These are phyloP conservation scores for Neurospora sp. DNA, from an alignment of 495 filamentous ascomycete species.

Conservation along the genomic window DNA sequence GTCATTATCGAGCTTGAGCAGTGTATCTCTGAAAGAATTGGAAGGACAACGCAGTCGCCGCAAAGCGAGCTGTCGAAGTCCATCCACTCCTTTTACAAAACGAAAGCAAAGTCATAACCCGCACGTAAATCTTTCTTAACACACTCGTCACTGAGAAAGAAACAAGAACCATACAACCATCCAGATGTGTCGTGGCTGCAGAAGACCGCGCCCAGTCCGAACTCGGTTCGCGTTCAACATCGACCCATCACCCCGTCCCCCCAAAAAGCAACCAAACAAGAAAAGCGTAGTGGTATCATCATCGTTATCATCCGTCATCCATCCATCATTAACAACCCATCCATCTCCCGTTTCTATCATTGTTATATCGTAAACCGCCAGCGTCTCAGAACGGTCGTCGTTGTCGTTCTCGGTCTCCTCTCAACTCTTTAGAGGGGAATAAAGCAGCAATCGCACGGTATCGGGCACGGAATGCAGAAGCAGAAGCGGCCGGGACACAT, in stretches of 20 bases:
- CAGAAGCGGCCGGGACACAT: constrained; percentile 34
- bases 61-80: not conserved
- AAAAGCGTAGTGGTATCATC: not conserved
- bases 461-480: constrained; percentile 34
- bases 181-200: no score
- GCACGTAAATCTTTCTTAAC: not conserved
- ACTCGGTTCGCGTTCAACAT: not conserved
- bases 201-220: no score
- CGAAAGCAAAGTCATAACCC: not conserved
- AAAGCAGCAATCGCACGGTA: constrained; percentile 34
- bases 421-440: constrained; percentile 8
- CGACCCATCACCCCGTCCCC: not conserved
- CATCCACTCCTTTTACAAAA: not conserved
- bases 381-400: not conserved
- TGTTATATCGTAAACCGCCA: no score
- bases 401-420: no score
- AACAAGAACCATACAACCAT: no score
- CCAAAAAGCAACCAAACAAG: not conserved
- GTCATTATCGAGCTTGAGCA: not conserved
- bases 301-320: not conserved
- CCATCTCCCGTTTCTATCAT: not conserved
- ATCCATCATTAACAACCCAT: not conserved
- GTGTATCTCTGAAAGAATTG: not conserved
- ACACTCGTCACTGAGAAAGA: not conserved
- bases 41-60: not conserved